Evolutionary conservation across 495 filamentous ascomycete species (phyloP).

Genomic region (Talaromyces ruber): DNA sequence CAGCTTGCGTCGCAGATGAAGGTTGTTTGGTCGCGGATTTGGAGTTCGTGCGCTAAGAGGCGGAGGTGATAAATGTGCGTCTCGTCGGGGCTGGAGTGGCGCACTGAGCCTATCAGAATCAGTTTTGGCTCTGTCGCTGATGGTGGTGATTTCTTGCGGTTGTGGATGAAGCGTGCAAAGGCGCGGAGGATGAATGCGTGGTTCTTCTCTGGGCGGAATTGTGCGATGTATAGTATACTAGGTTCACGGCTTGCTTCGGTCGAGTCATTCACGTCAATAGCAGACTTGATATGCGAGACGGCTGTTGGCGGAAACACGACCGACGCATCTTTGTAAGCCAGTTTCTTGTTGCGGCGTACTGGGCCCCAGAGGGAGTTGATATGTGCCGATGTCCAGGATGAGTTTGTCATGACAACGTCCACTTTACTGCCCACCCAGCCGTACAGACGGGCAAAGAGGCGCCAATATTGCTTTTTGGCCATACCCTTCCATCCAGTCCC

Average conservation of each 20-base stretch:
- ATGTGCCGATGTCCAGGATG: constrained; percentile 83
- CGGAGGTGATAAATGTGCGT: constrained; percentile 88
- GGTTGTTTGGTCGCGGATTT: constrained; percentile 70
- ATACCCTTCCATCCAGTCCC: constrained; percentile 59
- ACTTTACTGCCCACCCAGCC: constrained; percentile 68
- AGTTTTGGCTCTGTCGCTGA: constrained; percentile 38
- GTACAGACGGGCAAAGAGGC: constrained; percentile 73
- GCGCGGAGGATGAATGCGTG: constrained; percentile 76
- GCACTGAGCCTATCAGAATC: constrained; percentile 79
- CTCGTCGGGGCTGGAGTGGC: constrained; percentile 67
- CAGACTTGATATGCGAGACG: constrained; percentile 67
- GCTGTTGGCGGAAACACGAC: constrained; percentile 91
- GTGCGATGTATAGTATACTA: constrained; percentile 82
- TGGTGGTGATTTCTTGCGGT: constrained; percentile 33
- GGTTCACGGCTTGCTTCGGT: constrained; percentile 61
- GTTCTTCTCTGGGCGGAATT: constrained; percentile 97
- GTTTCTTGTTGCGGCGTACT: constrained; percentile 27
- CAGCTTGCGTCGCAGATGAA: constrained; percentile 87
- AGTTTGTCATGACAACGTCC: constrained; percentile 95
- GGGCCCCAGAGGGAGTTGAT: constrained; percentile 74
- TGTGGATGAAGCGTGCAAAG: constrained; percentile 62
- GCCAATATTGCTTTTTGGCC: constrained; percentile 76
- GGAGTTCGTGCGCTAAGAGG: constrained; percentile 77
- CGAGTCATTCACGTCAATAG: constrained; percentile 55
- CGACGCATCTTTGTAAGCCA: constrained; percentile 25